phyloP scores from a whole-genome alignment of 2,329 filamentous ascomycete species.

The Penicillium sp. region DNA sequence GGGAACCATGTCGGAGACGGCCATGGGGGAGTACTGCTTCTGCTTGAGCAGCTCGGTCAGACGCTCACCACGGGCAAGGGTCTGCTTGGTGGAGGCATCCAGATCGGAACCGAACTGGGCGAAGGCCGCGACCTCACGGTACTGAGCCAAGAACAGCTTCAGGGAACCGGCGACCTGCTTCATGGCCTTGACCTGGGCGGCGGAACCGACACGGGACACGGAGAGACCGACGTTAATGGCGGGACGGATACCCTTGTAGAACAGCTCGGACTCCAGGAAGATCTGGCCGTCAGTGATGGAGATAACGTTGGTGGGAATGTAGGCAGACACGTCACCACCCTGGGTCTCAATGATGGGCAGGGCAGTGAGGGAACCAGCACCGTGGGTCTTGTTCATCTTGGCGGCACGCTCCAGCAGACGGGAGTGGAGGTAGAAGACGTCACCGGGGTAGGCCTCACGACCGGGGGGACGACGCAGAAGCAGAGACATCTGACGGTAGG shows the following conservation, averaged over 20 bases:
- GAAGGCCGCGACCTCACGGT: constrained; percentile 99
- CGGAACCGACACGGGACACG: constrained; percentile 98
- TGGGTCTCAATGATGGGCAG: constrained; percentile 98
- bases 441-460: constrained; percentile 98
- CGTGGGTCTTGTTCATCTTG: constrained; percentile 96
- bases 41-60: constrained; percentile 98
- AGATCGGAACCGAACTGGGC: constrained; percentile 99
- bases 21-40: constrained; percentile 99
- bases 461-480: constrained; percentile 95
- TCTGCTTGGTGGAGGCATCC: constrained; percentile 98
- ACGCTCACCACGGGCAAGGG: constrained; percentile 95
- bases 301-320: constrained; percentile 99
- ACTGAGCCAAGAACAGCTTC: constrained; percentile 99
- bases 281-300: constrained; percentile 99
- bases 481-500: constrained; percentile 98
- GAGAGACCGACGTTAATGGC: constrained; percentile 99
- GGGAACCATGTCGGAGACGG: constrained; percentile 99
- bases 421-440: constrained; percentile 99
- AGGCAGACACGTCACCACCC: constrained; percentile 99
- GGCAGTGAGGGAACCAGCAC: constrained; percentile 93
- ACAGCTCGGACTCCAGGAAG: constrained; percentile 98
- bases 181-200: constrained; percentile 99
- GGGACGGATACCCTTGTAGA: constrained; percentile 99
- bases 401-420: constrained; percentile 98
- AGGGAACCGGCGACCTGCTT: constrained; percentile 99